phyloP scores from a whole-genome alignment of 306 rosid species.

The Neltuma alba region DNA sequence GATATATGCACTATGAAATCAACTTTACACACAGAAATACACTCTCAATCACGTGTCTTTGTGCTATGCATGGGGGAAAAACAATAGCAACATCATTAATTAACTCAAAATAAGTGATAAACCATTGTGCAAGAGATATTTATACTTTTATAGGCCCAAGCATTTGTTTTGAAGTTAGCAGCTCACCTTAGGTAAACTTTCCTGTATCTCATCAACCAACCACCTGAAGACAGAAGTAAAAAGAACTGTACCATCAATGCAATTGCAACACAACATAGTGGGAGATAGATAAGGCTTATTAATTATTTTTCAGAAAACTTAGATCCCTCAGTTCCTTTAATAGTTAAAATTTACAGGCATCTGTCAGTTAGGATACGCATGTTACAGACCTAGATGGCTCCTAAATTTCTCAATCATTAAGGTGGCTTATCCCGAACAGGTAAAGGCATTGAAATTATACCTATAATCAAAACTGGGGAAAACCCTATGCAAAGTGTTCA shows the following conservation, averaged over 20 bases:
- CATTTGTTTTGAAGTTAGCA: slow-evolving; percentile 39
- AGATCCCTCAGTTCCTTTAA: slow-evolving; percentile 22
- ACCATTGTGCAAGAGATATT: slow-evolving; percentile 14
- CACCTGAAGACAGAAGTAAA: slow-evolving; percentile 62
- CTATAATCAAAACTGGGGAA: slow-evolving; percentile 94
- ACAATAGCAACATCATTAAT: not conserved
- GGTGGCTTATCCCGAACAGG: slow-evolving; percentile 10
- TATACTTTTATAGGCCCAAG: slow-evolving; percentile 10
- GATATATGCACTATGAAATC: not conserved
- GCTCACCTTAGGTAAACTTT: slow-evolving; percentile 88
- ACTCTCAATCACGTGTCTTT: not conserved
- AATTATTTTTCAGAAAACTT: not conserved
- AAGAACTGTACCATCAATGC: slow-evolving; percentile 27
- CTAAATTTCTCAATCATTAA: slow-evolving; percentile 30
- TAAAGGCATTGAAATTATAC: slow-evolving; percentile 43
- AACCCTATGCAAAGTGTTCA: slow-evolving; percentile 70
- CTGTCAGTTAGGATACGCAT: slow-evolving; percentile 28
- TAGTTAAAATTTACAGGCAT: slow-evolving; percentile 19
- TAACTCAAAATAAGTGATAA: not conserved
- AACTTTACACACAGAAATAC: not conserved
- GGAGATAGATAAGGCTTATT: not conserved
- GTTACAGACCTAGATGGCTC: slow-evolving; percentile 29
- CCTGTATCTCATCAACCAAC: slow-evolving; percentile 89
- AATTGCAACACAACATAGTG: slow-evolving; percentile 28
- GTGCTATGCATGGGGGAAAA: not conserved